These are phyloP conservation scores for Acacia crassicarpa DNA, from an alignment of 306 rosid species.

Conservation along the genomic window DNA sequence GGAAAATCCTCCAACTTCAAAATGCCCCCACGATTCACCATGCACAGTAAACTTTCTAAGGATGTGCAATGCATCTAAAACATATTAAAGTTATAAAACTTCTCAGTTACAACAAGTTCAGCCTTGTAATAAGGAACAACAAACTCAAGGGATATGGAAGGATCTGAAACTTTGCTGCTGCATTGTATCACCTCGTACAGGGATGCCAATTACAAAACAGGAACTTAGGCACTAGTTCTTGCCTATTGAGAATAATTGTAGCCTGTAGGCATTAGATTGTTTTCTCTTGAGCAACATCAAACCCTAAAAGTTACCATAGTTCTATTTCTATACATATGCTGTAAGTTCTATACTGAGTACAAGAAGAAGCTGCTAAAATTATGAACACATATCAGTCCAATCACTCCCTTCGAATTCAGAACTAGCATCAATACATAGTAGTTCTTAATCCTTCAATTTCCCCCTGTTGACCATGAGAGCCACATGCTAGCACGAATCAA, in stretches of 20 bases:
- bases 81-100: slow-evolving; percentile 14
- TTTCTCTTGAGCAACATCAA: slow-evolving; percentile 3
- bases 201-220: not conserved
- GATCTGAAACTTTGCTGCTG: not conserved
- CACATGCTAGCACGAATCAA: not conserved
- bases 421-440: not conserved
- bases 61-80: slow-evolving; percentile 16
- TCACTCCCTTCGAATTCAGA: not conserved
- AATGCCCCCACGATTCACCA: not conserved
- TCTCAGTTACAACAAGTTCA: slow-evolving; percentile 14
- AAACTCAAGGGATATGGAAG: not conserved
- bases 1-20: slow-evolving; percentile 7
- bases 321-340: not conserved
- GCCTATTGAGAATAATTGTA: not conserved
- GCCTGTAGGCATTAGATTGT: not conserved
- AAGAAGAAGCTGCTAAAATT: not conserved
- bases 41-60: slow-evolving; percentile 3
- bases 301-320: not conserved
- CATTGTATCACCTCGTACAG: not conserved
- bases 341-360: not conserved
- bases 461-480: not conserved
- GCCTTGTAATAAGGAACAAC: slow-evolving; percentile 15
- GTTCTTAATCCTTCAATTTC: not conserved
- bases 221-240: not conserved
- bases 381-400: not conserved